phyloP scores from a whole-genome alignment of 371 early-diverging fungal species.

The Syncephalastrum contaminatum region DNA sequence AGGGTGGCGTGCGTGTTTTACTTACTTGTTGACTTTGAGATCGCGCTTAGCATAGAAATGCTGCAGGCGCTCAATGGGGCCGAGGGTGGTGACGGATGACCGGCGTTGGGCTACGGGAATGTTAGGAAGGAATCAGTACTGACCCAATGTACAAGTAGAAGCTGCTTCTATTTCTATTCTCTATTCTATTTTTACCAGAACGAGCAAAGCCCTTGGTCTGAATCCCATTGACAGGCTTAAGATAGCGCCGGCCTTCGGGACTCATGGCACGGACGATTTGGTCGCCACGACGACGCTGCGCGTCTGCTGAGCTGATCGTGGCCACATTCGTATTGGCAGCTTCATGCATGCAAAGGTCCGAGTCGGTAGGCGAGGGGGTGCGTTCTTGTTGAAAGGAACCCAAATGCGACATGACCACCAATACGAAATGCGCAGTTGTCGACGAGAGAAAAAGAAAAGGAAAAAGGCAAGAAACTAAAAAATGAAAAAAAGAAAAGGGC shows the following conservation, averaged over 20 bases:
- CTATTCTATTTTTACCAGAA: conserved; percentile 30
- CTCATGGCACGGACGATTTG: conserved; percentile 36
- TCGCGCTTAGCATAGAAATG: conserved; percentile 50
- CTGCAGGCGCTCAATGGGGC: conserved; percentile 48
- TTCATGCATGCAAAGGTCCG: no score
- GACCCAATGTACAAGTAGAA: not conserved
- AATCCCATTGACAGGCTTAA: conserved; percentile 46
- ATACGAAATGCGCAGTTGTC: no score
- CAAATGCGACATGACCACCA: no score
- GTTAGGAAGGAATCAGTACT: no score
- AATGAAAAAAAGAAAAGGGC: no score
- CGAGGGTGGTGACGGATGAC: conserved; percentile 48
- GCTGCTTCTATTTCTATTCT: not conserved
- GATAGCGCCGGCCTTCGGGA: conserved; percentile 40
- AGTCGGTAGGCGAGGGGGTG: no score
- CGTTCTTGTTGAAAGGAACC: no score
- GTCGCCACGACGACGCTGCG: conserved; percentile 10
- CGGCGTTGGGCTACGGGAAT: conserved; percentile 36
- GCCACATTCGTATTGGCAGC: no score
- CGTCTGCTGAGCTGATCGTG: no score
- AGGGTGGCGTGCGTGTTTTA: not conserved
- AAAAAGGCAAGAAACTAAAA: no score
- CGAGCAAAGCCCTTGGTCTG: conserved; percentile 51
- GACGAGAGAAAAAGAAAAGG: no score
- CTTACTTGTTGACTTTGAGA: conserved; percentile 50